A percentile compares a stretch with the other conserved stretches of the same genome.
phyloP scores from a whole-genome alignment of 2,329 filamentous ascomycete species.

The Ophiostoma perfectum region DNA sequence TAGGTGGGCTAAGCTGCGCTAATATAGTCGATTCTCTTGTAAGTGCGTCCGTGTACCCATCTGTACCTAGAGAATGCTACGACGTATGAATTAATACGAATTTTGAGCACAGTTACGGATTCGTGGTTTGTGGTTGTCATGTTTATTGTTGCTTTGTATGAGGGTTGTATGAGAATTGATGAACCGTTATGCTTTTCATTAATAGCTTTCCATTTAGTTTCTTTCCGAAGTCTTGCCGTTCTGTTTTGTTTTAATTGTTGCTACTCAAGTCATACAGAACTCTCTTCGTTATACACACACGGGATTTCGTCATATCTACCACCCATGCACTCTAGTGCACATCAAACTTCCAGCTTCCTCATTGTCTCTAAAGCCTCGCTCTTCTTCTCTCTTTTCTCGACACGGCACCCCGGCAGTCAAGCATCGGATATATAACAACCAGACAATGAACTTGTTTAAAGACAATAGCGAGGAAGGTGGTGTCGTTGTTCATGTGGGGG shows the following conservation, averaged over 20 bases:
- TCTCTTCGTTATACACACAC: background rate
- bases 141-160: background rate
- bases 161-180: no score
- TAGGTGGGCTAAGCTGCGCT: background rate
- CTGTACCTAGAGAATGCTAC: background rate
- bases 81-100: background rate
- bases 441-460: background rate
- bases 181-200: no score
- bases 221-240: no score
- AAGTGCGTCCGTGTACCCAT: slow-evolving; percentile 1
- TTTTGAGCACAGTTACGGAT: background rate
- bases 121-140: background rate
- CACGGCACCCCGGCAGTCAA: background rate
- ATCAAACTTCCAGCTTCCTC: slow-evolving; percentile 2
- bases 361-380: slow-evolving; percentile 10
- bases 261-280: no score
- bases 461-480: background rate
- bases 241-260: no score
- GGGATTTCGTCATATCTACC: background rate
- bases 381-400: background rate
- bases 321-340: background rate
- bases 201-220: no score
- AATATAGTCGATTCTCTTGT: slow-evolving; percentile 11
- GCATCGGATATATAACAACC: background rate
- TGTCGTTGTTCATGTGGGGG: background rate